Conservation (phyloP, 2,329 filamentous ascomycete genomes). For the Thelonectria rubi region DNA sequence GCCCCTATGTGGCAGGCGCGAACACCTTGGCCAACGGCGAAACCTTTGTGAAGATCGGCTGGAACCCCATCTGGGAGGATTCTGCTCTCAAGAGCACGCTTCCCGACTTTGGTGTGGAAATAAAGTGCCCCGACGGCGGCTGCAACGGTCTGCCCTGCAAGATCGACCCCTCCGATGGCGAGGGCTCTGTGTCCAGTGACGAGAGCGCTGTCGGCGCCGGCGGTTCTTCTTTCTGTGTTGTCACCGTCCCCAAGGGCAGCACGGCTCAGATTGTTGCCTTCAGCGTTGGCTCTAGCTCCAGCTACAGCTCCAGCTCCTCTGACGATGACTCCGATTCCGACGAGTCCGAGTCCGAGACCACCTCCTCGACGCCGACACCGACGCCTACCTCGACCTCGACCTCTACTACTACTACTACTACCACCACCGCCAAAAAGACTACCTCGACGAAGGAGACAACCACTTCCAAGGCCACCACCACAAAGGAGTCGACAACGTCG, state of each 20-base stretch:
- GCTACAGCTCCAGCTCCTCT: conserved; percentile 38
- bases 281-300: conserved; percentile 51
- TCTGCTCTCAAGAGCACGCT: conserved; percentile 62
- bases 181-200: conserved; percentile 68
- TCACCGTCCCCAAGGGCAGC: conserved; percentile 73
- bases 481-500: conserved; percentile 44
- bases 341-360: conserved; percentile 29
- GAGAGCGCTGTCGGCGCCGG: conserved; percentile 69
- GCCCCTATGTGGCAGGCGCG: conserved; percentile 78
- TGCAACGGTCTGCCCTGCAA: conserved; percentile 81
- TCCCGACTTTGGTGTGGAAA: conserved; percentile 73
- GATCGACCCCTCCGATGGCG: conserved; percentile 68
- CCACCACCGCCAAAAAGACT: conserved; percentile 27
- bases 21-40: conserved; percentile 72
- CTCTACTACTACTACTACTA: conserved; percentile 24
- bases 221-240: conserved; percentile 77
- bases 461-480: conserved; percentile 27
- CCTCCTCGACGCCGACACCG: conserved; percentile 4
- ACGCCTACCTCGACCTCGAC: conserved; percentile 36
- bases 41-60: conserved; percentile 79
- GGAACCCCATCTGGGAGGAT: conserved; percentile 77
- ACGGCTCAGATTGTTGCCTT: conserved; percentile 74
- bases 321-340: conserved; percentile 14
- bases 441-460: conserved; percentile 25
- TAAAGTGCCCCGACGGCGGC: conserved; percentile 71